Evolutionary conservation across 2,329 filamentous ascomycete species (phyloP).

Genomic region (Coleophoma eucalyptorum): DNA sequence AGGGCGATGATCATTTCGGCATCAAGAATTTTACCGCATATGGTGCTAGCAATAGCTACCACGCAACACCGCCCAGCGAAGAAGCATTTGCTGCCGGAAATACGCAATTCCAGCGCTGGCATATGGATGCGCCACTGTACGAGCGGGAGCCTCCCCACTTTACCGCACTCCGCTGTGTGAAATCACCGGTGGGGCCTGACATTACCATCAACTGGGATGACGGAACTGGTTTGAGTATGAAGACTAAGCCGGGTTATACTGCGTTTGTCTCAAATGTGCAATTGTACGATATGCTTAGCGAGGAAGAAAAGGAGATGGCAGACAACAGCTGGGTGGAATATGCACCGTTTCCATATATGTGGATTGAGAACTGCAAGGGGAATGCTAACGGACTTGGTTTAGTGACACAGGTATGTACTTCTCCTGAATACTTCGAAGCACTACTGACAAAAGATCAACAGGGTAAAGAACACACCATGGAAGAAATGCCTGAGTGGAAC

Average conservation of each 20-base stretch:
- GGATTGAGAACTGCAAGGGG: constrained; percentile 37
- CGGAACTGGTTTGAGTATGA: constrained; percentile 36
- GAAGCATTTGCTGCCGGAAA: constrained; percentile 35
- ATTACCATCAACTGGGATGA: constrained; percentile 39
- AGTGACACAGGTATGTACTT: constrained; percentile 12
- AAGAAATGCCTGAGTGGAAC: constrained; percentile 33
- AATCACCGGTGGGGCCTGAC: constrained; percentile 30
- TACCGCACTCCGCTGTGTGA: constrained; percentile 36
- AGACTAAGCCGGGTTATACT: constrained; percentile 36
- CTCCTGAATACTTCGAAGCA: background rate
- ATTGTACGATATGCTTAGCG: constrained; percentile 35
- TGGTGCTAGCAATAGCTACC: constrained; percentile 32
- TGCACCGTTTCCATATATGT: constrained; percentile 39
- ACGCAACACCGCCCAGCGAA: constrained; percentile 27
- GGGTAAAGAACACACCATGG: constrained; percentile 33
- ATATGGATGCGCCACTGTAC: constrained; percentile 43
- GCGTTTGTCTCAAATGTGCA: constrained; percentile 40
- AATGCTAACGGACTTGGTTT: constrained; percentile 37
- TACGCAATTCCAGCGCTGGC: constrained; percentile 43
- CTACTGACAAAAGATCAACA: constrained; percentile 9
- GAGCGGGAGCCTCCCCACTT: constrained; percentile 36
- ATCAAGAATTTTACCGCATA: constrained; percentile 32
- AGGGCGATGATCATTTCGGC: constrained; percentile 39
- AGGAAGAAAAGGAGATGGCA: constrained; percentile 35
- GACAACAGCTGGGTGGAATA: constrained; percentile 44